These are phyloP conservation scores for Yamadazyma sp. DNA, from an alignment of 1,139 yeast genomes.

Conservation along the genomic window DNA sequence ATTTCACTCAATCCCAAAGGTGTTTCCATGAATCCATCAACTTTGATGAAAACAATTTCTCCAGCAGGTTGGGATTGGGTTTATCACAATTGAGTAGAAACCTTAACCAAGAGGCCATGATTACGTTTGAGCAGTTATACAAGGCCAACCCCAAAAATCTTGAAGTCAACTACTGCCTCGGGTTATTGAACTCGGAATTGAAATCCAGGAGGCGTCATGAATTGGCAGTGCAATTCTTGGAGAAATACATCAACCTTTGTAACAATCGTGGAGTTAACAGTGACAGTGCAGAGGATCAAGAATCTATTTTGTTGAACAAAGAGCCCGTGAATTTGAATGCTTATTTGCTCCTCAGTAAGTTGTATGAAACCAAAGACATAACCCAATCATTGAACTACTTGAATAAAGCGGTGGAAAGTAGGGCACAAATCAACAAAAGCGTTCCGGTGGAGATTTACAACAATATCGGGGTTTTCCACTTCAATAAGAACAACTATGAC, in stretches of 20 bases:
- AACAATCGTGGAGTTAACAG: conserved; percentile 41
- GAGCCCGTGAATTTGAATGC: conserved; percentile 74
- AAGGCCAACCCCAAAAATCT: conserved; percentile 67
- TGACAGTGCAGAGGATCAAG: conserved; percentile 25
- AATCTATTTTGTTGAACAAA: conserved; percentile 33
- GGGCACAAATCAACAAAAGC: conserved; percentile 41
- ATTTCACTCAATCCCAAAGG: conserved; percentile 68
- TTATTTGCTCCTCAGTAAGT: conserved; percentile 61
- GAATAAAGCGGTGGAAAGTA: conserved; percentile 56
- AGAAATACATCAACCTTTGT: conserved; percentile 67
- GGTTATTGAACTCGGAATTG: conserved; percentile 64
- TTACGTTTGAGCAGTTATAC: conserved; percentile 76
- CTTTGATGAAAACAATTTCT: conserved; percentile 57
- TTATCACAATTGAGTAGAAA: conserved; percentile 79
- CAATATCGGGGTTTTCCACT: conserved; percentile 84
- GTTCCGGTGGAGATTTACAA: conserved; percentile 73
- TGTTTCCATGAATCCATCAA: conserved; percentile 73
- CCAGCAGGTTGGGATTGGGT: conserved; percentile 82
- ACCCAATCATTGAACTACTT: conserved; percentile 59
- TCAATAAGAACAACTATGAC: conserved; percentile 60
- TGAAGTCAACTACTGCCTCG: conserved; percentile 76
- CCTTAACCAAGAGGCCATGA: conserved; percentile 77
- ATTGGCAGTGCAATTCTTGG: conserved; percentile 66
- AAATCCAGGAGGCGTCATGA: conserved; percentile 36
- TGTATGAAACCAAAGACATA: conserved; percentile 65